Conservation (phyloP, 805 yeast species). For the Cyberlindnera suaveolens region DNA sequence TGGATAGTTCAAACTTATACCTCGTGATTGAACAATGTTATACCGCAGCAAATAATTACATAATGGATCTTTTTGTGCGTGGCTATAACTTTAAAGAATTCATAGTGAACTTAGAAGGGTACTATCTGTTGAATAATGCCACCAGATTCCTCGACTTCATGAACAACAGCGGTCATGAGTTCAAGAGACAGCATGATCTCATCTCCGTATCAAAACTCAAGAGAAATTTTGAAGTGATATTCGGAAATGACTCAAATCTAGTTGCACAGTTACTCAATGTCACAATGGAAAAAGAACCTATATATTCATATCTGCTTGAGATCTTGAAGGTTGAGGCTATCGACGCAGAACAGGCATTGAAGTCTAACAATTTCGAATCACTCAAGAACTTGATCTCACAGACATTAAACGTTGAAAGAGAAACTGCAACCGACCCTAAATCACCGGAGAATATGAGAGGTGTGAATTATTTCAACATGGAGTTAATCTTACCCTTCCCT, state of each 20-base stretch:
- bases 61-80: conserved; percentile 49
- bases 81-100: conserved; percentile 52
- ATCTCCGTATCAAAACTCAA: conserved; percentile 28
- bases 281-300: conserved; percentile 37
- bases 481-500: conserved; percentile 78
- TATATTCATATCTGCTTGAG: conserved; percentile 37
- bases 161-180: conserved; percentile 43
- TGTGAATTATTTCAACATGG: conserved; percentile 48
- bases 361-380: conserved; percentile 37
- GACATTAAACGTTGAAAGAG: conserved; percentile 26
- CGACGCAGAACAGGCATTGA: conserved; percentile 46
- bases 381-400: conserved; percentile 39
- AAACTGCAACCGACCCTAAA: conserved; percentile 12
- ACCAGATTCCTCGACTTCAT: conserved; percentile 48
- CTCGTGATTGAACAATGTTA: conserved; percentile 57
- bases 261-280: conserved; percentile 25
- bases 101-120: conserved; percentile 44
- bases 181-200: conserved; percentile 33
- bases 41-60: conserved; percentile 54
- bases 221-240: conserved; percentile 23
- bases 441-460: conserved; percentile 32
- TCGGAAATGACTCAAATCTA: conserved; percentile 16
- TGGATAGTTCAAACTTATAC: conserved; percentile 40
- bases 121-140: conserved; percentile 51
- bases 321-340: conserved; percentile 49